These are phyloP conservation scores for Camellia granthamiana DNA, from an alignment of 148 eudicot species.

Conservation along the genomic window DNA sequence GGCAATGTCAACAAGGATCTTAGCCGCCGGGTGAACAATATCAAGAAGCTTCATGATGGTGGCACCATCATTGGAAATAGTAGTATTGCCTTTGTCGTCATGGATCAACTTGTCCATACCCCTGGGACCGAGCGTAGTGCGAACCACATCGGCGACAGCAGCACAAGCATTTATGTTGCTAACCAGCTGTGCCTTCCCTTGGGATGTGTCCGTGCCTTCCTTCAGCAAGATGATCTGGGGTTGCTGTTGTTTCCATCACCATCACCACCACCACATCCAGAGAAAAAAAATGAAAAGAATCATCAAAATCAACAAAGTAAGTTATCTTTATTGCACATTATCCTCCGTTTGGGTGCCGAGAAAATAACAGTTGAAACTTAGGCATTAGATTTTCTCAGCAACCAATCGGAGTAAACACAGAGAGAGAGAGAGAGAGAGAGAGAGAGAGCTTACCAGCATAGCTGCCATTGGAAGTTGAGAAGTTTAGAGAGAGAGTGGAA, in stretches of 20 bases:
- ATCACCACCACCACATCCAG: slow-evolving; percentile 8
- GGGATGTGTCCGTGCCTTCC: slow-evolving; percentile 97
- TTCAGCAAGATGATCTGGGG: slow-evolving; percentile 91
- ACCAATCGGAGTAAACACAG: neutral
- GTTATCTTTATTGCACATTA: neutral
- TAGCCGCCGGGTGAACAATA: slow-evolving; percentile 87
- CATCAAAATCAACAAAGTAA: neutral
- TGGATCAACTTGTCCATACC: slow-evolving; percentile 99
- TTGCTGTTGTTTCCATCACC: slow-evolving; percentile 45
- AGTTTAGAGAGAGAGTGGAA: neutral
- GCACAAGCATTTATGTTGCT: slow-evolving; percentile 91
- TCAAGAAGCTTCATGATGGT: slow-evolving; percentile 98
- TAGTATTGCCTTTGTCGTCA: slow-evolving; percentile 87
- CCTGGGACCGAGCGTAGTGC: slow-evolving; percentile 90
- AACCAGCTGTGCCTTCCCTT: slow-evolving; percentile 85
- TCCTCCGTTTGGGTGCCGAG: neutral
- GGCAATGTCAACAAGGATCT: slow-evolving; percentile 96
- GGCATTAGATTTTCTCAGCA: neutral
- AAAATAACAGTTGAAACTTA: neutral
- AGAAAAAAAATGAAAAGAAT: neutral
- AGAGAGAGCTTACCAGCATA: slow-evolving; percentile 25
- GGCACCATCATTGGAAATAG: slow-evolving; percentile 98
- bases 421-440: too few relatives aligned
- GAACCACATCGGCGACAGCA: slow-evolving; percentile 83
- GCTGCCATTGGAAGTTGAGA: slow-evolving; percentile 20